These are phyloP conservation scores for Cornus controversa DNA, from an alignment of 148 eudicot genomes.

Conservation along the genomic window DNA sequence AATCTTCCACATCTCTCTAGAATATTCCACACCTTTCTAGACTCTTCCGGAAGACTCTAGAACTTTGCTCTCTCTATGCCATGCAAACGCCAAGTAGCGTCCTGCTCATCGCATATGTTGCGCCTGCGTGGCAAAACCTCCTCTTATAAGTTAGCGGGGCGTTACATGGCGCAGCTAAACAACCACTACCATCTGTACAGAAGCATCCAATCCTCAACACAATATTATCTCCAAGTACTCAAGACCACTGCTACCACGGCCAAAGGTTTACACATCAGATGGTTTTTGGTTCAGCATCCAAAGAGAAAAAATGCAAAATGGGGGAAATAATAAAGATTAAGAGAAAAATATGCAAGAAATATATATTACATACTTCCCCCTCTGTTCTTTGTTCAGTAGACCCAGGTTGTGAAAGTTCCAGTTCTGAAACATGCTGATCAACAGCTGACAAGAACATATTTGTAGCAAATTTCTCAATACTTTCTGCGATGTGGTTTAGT, in stretches of 20 bases:
- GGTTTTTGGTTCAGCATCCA: background rate
- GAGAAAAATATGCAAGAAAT: background rate
- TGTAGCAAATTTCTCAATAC: slow-evolving; percentile 75
- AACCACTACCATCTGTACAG: slow-evolving; percentile 6
- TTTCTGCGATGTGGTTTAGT: slow-evolving; percentile 50
- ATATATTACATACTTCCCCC: slow-evolving; percentile 51
- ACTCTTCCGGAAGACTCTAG: no score
- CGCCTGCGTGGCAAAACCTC: no score
- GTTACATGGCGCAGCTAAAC: background rate
- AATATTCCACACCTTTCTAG: no score
- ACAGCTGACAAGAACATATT: slow-evolving; percentile 77
- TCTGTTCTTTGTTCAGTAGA: slow-evolving; percentile 37
- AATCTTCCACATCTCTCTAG: no score
- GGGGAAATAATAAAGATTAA: background rate
- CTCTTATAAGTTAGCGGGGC: no score
- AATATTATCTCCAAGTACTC: background rate
- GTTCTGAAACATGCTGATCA: slow-evolving; percentile 43
- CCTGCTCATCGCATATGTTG: no score
- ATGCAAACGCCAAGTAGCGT: no score
- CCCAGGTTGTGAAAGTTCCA: slow-evolving; percentile 39
- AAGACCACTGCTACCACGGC: slow-evolving; percentile 2
- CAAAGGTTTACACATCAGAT: background rate
- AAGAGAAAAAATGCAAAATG: background rate
- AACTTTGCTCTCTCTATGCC: no score
- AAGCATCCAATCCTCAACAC: background rate